Percentiles rank a stretch among this genome's conserved stretches.
phyloP scores from a whole-genome alignment of 495 filamentous ascomycete genomes.

The Cercophora sp. region DNA sequence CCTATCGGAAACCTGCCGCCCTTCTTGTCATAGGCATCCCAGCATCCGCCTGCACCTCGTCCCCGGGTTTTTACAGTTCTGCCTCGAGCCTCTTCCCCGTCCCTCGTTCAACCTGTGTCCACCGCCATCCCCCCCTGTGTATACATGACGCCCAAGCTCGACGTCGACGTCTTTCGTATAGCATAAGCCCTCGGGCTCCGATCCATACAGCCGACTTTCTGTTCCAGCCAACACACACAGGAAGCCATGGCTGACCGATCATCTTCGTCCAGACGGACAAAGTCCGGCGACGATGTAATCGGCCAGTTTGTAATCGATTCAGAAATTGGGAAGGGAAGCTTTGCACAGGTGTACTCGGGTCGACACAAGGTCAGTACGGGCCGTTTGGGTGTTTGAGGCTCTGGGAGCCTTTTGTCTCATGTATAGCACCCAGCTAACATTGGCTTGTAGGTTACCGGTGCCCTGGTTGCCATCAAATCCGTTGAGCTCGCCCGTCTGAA shows the following conservation, averaged over 20 bases:
- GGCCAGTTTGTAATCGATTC: conserved; percentile 73
- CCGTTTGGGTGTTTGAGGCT: no score
- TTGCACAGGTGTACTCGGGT: conserved; percentile 88
- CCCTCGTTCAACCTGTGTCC: conserved; percentile 1
- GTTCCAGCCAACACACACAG: conserved; percentile 40
- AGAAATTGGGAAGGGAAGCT: conserved; percentile 93
- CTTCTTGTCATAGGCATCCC: conserved; percentile 20
- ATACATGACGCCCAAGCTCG: conserved; percentile 46
- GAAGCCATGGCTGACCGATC: conserved; percentile 46
- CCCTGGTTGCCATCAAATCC: conserved; percentile 88
- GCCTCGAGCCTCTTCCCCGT: conserved; percentile 4
- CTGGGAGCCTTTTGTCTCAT: conserved; percentile 29
- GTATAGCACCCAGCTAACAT: no score
- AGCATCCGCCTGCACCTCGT: conserved; percentile 3
- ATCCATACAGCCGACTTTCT: conserved; percentile 34
- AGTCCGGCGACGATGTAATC: conserved; percentile 58
- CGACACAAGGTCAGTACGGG: conserved; percentile 73
- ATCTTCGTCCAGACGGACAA: conserved; percentile 34
- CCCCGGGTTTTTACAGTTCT: conserved; percentile 5
- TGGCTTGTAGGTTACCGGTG: conserved; percentile 50
- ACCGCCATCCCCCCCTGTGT: conserved; percentile 20
- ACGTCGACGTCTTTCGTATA: conserved; percentile 38
- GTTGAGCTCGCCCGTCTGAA: conserved; percentile 86
- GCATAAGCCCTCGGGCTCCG: conserved; percentile 45
- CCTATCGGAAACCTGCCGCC: conserved; percentile 34